Conservation (phyloP, 73 alveolate species). For the Effrenium voratum region DNA sequence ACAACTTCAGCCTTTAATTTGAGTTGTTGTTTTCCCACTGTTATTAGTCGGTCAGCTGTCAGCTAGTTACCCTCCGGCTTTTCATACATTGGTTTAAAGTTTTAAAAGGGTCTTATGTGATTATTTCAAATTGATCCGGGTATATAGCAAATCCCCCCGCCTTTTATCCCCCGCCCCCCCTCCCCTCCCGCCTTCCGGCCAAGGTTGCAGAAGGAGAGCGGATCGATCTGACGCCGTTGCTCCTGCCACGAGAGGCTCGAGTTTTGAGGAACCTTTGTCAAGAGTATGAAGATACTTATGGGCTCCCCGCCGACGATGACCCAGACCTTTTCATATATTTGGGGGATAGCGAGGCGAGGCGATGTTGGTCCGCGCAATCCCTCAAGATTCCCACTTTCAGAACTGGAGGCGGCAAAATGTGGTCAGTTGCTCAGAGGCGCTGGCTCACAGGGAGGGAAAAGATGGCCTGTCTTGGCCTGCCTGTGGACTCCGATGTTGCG, state of each 20-base stretch:
- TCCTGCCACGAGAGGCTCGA: not conserved
- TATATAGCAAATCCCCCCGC: no score
- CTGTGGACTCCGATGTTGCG: no score
- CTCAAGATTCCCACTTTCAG: not conserved
- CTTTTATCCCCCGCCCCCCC: no score
- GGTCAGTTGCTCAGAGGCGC: not conserved
- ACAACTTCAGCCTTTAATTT: no score
- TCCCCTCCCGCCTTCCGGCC: no score
- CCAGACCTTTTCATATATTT: not conserved
- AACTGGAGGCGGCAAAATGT: not conserved
- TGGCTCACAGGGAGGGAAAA: constrained; percentile 13
- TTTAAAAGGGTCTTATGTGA: not conserved
- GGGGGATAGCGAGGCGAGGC: not conserved
- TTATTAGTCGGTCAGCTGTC: not conserved
- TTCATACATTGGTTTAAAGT: not conserved
- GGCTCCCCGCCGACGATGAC: not conserved
- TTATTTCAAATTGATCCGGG: not conserved
- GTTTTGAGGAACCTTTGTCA: not conserved
- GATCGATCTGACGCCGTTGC: not conserved
- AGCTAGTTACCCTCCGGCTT: not conserved
- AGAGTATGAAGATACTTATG: not conserved
- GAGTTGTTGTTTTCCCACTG: not conserved
- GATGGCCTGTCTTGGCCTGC: not conserved
- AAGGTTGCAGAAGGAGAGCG: not conserved
- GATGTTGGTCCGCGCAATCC: not conserved